These are phyloP conservation scores for Coemansia sp. DNA, from an alignment of 192 early-diverging fungal species.

Conservation along the genomic window DNA sequence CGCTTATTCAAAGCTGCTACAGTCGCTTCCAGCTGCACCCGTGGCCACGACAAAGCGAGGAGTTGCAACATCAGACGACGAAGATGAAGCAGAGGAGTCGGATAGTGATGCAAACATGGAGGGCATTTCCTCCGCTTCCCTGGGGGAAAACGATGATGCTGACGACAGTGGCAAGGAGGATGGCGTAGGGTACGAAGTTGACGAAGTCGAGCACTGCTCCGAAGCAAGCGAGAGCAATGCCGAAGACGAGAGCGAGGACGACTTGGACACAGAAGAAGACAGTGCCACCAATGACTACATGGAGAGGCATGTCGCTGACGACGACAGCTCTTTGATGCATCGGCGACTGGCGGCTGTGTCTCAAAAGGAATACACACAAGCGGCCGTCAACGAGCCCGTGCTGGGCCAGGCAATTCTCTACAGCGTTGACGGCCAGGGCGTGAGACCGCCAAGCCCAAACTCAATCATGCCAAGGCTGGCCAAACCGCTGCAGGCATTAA, in stretches of 20 bases:
- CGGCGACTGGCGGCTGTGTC: conserved; percentile 32
- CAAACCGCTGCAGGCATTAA: conserved; percentile 35
- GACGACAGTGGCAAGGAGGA: not conserved
- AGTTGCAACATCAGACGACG: conserved; percentile 24
- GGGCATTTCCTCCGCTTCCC: conserved; percentile 40
- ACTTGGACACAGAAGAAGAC: not conserved
- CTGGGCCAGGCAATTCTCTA: conserved; percentile 33
- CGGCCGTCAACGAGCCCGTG: conserved; percentile 28
- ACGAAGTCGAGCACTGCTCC: conserved; percentile 22
- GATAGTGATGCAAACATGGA: conserved; percentile 46
- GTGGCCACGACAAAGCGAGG: not conserved
- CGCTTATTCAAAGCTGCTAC: conserved; percentile 39
- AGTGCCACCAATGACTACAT: conserved; percentile 40
- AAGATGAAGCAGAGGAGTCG: conserved; percentile 8
- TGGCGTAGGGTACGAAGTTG: conserved; percentile 15
- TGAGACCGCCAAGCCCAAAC: conserved; percentile 19
- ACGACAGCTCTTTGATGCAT: conserved; percentile 32
- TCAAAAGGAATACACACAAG: conserved; percentile 42
- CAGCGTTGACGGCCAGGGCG: conserved; percentile 21
- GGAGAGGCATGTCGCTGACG: conserved; percentile 27
- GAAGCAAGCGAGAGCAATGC: conserved; percentile 14
- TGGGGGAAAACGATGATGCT: conserved; percentile 47
- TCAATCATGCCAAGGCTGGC: conserved; percentile 30
- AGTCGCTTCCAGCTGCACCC: conserved; percentile 16
- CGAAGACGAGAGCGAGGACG: conserved; percentile 4